Evolutionary conservation across 768 basidiomycete species (phyloP), one percentile per base, ranked within the genome.

Genomic region (Pleurotus cornucopiae): DNA sequence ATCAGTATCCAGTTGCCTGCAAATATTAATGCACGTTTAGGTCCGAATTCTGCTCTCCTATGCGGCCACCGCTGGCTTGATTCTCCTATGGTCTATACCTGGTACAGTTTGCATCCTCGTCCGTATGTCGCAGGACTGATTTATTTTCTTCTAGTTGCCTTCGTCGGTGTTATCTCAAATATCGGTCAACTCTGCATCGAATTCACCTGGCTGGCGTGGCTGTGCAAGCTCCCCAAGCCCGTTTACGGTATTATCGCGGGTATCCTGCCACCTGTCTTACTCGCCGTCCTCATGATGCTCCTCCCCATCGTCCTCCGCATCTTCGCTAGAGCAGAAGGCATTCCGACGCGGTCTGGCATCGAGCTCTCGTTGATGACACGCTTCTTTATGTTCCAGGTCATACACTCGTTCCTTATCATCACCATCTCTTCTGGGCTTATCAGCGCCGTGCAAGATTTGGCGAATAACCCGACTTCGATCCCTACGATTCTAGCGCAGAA

Each of bases 401-500:
- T 97, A 53, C 90, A 98, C 71, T 92, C 91, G 2, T 99, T 98
- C 83, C 74, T 98, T 44, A 83, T 97, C 63, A 85, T 97, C 34
- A 91, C 94, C 0, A 68, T 98, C 30, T 78, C 84, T 34, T 88
- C 91, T 2, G 96, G 96, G 54, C 80, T 99, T 60, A 76, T 94
- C 55, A 76, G 86, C 3, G 79, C 94, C 0, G 73, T 97, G 2
- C 74, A 79, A 3, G 66, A 70, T 2, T 69, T 98, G 47, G 68
- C 83, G 18, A 70, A 85, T 52, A 81, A 91, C 69, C 94, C 94
- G 0, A 73, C 77, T 0, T 83, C 81, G 0, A 73, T 90, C 21
- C 88, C 95, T 0, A 77, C 68, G 0, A 73, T 89, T 16, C 75
- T 99, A 46, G 94, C 97, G 0, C 66, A 70, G 16, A 84, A 94